Evolutionary conservation across 768 basidiomycete genomes (phyloP).

Genomic region (Tephrocybe sp.): DNA sequence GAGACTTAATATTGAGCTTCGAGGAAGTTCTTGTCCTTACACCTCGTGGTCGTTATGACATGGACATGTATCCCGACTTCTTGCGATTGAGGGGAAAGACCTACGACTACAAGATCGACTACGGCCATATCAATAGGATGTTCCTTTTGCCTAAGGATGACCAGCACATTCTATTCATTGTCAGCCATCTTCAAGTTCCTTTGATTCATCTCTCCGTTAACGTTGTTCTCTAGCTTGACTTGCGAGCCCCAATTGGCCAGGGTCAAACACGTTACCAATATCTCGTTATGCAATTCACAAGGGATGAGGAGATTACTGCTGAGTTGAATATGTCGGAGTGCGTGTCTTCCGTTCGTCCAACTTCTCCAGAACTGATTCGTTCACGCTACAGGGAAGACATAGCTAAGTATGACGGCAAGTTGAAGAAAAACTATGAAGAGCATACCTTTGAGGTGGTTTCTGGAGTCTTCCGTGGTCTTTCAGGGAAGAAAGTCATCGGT

Average conservation of each 20-base stretch:
- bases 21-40: slow-evolving; percentile 94
- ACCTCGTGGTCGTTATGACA: slow-evolving; percentile 94
- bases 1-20: slow-evolving; percentile 91
- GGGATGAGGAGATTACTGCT: slow-evolving; percentile 95
- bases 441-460: slow-evolving; percentile 96
- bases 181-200: slow-evolving; percentile 35
- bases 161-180: slow-evolving; percentile 92
- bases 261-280: slow-evolving; percentile 98
- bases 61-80: slow-evolving; percentile 97
- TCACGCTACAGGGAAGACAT: slow-evolving; percentile 60
- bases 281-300: slow-evolving; percentile 96
- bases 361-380: not conserved
- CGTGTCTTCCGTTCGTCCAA: slow-evolving; percentile 24
- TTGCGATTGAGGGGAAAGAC: slow-evolving; percentile 96
- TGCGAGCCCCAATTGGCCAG: slow-evolving; percentile 93
- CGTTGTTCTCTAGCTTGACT: slow-evolving; percentile 58
- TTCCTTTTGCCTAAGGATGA: slow-evolving; percentile 98
- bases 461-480: slow-evolving; percentile 86
- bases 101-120: slow-evolving; percentile 97
- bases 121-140: slow-evolving; percentile 79
- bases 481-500: slow-evolving; percentile 89
- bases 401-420: slow-evolving; percentile 64
- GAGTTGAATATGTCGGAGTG: slow-evolving; percentile 93
- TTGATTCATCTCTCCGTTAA: not conserved
- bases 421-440: slow-evolving; percentile 93